Base-by-base conservation (phyloP, 345 rosid species). In the Lumnitzera racemosa region DNA sequence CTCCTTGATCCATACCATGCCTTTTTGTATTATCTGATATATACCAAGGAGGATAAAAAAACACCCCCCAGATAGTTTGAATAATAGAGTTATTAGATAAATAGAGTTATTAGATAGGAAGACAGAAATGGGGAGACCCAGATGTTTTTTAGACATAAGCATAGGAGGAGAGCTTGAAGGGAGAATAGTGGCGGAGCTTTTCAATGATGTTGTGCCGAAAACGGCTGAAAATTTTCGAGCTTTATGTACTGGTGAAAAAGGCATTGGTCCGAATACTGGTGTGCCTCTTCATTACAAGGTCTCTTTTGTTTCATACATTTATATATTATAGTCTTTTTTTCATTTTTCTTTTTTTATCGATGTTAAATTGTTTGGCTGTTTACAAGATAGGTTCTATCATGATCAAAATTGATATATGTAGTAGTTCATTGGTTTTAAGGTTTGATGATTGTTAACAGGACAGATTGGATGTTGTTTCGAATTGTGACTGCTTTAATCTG, bases 141-240 rank as follows among this genome's bases (percentile, higher is more conserved):
- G 24, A 63, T 75, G 70, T 16, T 75, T 75, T 70, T 75, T 75
- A 66, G 79, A 75, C 65, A 67, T 75, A 57, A 24, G 70, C 20
- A 47, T 75, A 54, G 79, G 75, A 41, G 75, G 72, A 15, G 57
- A 55, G 66, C 70, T 64, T 4, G 72, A 69, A 46, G 79, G 75
- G 50, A 57, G 79, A 58, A 62, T 75, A 67, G 70, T 70, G 64
- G 71, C 70, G 75, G 79, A 75, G 75, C 75, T 75, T 17, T 75
- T n/a, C 75, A 75, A 75, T 8, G 79, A 75, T 46, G 57, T 58
- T 36, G 71, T 67, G 15, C 79, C 79, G 5, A 64, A 59, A 62
- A 79, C 83, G 59, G 83, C 79, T 0, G 83, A 79, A 68, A 76
- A 79, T 68, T 79, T 79, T 72, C 67, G 83, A 2, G 81, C 83